Percentiles rank a stretch among this genome's conserved stretches.
Conservation (phyloP, 352 stramenopile species). For the Phytophthora megakarya region DNA sequence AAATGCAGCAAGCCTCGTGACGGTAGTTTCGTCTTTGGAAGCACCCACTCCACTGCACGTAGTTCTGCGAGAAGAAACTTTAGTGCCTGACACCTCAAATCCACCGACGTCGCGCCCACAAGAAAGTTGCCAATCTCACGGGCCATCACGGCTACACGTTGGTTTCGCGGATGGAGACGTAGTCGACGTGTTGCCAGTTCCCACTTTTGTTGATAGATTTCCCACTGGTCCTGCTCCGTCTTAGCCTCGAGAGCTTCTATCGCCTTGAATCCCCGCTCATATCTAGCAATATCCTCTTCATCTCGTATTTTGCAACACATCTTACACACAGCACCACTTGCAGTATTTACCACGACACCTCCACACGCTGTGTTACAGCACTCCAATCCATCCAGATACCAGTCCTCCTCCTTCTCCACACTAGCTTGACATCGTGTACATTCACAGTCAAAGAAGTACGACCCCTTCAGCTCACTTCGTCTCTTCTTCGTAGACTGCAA, state of each 20-base stretch:
- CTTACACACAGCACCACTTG: constrained; percentile 19
- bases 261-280: constrained; percentile 20
- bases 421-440: constrained; percentile 40
- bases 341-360: constrained; percentile 23
- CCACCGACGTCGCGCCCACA: constrained; percentile 7
- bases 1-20: constrained; percentile 50
- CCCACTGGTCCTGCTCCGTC: constrained; percentile 33
- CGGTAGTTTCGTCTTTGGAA: constrained; percentile 43
- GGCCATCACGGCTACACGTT: constrained; percentile 33
- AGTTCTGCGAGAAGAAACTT: constrained; percentile 41
- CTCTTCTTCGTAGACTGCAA: constrained; percentile 50
- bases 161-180: constrained; percentile 38
- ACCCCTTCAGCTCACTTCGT: constrained; percentile 43
- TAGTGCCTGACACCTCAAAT: constrained; percentile 21
- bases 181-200: constrained; percentile 26
- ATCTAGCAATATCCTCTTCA: constrained; percentile 3
- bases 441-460: constrained; percentile 75
- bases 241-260: constrained; percentile 4
- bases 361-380: constrained; percentile 32
- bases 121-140: constrained; percentile 54
- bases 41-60: constrained; percentile 44
- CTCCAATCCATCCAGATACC: constrained; percentile 45
- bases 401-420: constrained; percentile 33
- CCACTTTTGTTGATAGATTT: constrained; percentile 33
- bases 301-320: constrained; percentile 25